These are phyloP conservation scores for Gossypium thurberi DNA, from an alignment of 345 rosid species.

Conservation along the genomic window DNA sequence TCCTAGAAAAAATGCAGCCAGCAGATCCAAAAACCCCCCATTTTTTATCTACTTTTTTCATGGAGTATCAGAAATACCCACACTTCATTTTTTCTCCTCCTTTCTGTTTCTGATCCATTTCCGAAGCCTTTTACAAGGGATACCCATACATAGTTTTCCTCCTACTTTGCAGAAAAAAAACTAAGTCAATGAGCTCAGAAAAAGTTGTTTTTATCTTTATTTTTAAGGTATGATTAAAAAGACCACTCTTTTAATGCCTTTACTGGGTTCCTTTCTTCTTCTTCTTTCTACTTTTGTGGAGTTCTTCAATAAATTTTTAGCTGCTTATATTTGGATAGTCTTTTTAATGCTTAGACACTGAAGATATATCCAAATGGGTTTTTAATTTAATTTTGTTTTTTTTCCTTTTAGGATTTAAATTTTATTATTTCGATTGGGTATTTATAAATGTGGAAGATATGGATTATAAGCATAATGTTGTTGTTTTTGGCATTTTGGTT, in stretches of 20 bases:
- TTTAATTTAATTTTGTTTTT: background rate
- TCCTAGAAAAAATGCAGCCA: constrained; percentile 32
- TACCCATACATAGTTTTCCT: background rate
- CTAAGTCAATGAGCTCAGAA: constrained; percentile 9
- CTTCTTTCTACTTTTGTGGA: background rate
- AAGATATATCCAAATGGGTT: background rate
- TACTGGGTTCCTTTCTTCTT: constrained; percentile 2
- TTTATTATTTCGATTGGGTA: background rate
- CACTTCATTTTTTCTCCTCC: constrained; percentile 17
- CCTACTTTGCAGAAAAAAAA: constrained; percentile 20
- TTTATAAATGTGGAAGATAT: background rate
- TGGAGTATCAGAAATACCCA: constrained; percentile 22
- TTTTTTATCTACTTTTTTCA: constrained; percentile 14
- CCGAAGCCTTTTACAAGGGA: background rate
- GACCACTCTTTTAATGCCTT: background rate
- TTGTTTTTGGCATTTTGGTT: background rate
- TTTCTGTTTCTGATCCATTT: constrained; percentile 15
- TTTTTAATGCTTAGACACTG: background rate
- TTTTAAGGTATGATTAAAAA: background rate
- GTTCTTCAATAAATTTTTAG: background rate
- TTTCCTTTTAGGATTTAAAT: background rate
- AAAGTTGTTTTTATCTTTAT: constrained; percentile 1
- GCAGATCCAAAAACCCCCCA: constrained; percentile 35
- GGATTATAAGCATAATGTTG: background rate
- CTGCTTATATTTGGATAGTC: background rate